A percentile compares a stretch with the other conserved stretches of the same genome.
phyloP scores from a whole-genome alignment of 306 rosid species.

The Fragaria nilgerrensis region DNA sequence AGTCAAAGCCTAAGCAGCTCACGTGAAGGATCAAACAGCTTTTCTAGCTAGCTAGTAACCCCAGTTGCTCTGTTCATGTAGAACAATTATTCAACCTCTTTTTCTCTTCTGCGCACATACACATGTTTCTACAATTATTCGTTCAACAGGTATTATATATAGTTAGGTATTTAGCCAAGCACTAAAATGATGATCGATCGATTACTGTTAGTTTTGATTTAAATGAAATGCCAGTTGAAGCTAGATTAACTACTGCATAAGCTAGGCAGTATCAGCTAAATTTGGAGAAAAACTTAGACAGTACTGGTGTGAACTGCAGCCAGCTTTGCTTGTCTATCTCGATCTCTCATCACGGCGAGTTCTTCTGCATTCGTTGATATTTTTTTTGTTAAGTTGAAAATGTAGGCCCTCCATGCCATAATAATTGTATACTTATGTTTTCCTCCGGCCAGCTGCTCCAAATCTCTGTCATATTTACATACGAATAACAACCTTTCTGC shows the following conservation, averaged over 20 bases:
- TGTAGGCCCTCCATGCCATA: not conserved
- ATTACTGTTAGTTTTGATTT: not conserved
- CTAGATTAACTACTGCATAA: not conserved
- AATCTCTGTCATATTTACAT: conserved; percentile 1
- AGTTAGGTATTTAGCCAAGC: not conserved
- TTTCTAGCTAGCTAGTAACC: conserved; percentile 7
- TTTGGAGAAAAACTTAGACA: not conserved
- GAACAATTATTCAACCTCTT: not conserved
- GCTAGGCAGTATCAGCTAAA: not conserved
- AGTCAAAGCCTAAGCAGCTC: conserved; percentile 12
- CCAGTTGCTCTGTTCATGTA: not conserved
- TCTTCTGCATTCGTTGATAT: not conserved
- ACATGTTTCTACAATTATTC: conserved; percentile 8
- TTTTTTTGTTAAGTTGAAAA: not conserved
- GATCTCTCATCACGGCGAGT: not conserved
- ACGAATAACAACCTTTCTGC: conserved; percentile 3
- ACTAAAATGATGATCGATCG: not conserved
- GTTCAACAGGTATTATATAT: not conserved
- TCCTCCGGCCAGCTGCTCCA: conserved; percentile 3
- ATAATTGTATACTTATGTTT: not conserved
- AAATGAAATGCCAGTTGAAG: not conserved
- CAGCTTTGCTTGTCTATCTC: not conserved
- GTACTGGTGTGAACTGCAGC: not conserved
- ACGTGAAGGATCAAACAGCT: conserved; percentile 13
- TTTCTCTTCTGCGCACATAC: not conserved